These are phyloP conservation scores for Berkeleyomyces basicola DNA, from an alignment of 2,329 filamentous ascomycete genomes.

Conservation along the genomic window DNA sequence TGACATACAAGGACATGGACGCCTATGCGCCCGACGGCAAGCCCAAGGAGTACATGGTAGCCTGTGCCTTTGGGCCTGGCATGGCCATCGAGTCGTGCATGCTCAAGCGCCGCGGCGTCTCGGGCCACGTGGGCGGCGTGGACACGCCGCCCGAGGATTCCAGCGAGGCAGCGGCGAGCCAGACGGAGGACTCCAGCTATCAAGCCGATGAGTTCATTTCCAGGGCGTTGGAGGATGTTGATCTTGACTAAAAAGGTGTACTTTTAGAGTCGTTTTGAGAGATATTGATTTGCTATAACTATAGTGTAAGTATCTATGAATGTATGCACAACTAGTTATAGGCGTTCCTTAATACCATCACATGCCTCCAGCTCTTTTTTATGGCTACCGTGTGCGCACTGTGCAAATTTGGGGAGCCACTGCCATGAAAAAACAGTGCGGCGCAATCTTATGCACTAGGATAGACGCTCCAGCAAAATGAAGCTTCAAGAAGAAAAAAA, in stretches of 20 bases:
- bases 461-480: neutral
- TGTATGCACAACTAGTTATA: neutral
- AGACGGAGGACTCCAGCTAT: constrained; percentile 23
- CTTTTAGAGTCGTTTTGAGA: neutral
- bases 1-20: constrained; percentile 45
- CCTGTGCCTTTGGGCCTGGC: constrained; percentile 54
- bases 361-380: neutral
- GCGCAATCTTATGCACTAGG: constrained; percentile 1
- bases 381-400: neutral
- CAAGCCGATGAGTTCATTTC: constrained; percentile 15
- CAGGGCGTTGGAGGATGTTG: constrained; percentile 16
- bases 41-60: constrained; percentile 41
- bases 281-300: neutral
- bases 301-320: neutral
- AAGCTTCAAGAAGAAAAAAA: constrained; percentile 7
- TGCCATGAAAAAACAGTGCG: neutral
- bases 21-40: constrained; percentile 32
- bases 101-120: constrained; percentile 32
- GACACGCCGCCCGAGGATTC: constrained; percentile 39
- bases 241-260: constrained; percentile 15
- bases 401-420: neutral
- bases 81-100: constrained; percentile 53
- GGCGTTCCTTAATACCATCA: neutral
- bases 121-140: constrained; percentile 22
- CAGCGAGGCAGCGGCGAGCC: constrained; percentile 29